phyloP scores from a whole-genome alignment of 1,284 basidiomycete genomes.

The Cutaneotrichosporon dermatis region DNA sequence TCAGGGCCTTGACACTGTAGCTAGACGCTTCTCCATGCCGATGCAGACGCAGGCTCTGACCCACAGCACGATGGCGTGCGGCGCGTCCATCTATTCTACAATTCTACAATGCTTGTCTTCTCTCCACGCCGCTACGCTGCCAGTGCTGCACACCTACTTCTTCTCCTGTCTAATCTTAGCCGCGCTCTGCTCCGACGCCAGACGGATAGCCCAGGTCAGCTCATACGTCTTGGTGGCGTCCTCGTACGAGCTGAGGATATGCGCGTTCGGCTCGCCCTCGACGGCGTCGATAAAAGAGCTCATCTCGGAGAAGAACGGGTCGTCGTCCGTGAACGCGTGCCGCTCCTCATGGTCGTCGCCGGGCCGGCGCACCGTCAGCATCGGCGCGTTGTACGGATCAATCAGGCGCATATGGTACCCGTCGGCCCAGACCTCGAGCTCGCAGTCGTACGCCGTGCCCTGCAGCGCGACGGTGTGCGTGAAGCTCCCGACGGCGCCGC shows the following conservation, averaged over 20 bases:
- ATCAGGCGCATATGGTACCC: slow-evolving; percentile 63
- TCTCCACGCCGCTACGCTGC: no score
- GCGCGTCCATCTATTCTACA: no score
- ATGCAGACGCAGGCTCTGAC: no score
- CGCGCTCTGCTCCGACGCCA: slow-evolving; percentile 10
- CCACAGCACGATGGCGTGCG: no score
- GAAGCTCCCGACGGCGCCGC: slow-evolving; percentile 83
- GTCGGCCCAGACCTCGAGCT: slow-evolving; percentile 86
- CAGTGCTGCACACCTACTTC: no score
- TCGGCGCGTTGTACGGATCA: slow-evolving; percentile 69
- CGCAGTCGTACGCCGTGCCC: slow-evolving; percentile 85
- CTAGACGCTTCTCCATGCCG: no score
- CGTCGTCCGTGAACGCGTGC: slow-evolving; percentile 70
- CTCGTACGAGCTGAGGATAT: slow-evolving; percentile 51
- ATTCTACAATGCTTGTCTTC: no score
- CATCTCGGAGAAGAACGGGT: slow-evolving; percentile 87
- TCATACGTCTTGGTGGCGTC: slow-evolving; percentile 85
- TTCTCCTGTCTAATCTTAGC: background rate
- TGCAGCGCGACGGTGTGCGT: slow-evolving; percentile 83
- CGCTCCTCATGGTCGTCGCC: slow-evolving; percentile 78
- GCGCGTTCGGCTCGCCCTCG: slow-evolving; percentile 52
- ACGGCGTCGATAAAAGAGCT: slow-evolving; percentile 78
- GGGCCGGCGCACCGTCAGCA: slow-evolving; percentile 76
- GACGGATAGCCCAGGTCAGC: slow-evolving; percentile 59
- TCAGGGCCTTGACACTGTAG: no score